These are phyloP conservation scores for Coniosporium uncinatum DNA, from an alignment of 2,329 filamentous ascomycete species.

Conservation along the genomic window DNA sequence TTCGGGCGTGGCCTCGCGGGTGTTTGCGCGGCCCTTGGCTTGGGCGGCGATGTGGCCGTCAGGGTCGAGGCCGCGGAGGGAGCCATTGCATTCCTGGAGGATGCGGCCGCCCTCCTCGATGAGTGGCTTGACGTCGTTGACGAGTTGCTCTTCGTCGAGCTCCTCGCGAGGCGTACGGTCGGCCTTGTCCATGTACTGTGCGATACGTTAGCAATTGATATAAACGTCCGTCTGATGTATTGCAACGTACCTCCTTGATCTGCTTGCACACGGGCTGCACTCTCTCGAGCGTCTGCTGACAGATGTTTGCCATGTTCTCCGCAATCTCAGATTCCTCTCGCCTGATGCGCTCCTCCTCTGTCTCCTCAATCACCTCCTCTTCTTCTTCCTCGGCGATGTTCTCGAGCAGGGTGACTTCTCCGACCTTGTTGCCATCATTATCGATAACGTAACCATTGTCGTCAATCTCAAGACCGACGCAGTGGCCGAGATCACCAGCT, in stretches of 20 bases:
- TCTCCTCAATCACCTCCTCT: constrained; percentile 49
- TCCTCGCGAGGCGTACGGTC: constrained; percentile 81
- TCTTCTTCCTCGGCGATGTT: constrained; percentile 56
- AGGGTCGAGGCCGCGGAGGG: constrained; percentile 83
- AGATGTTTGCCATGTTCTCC: constrained; percentile 64
- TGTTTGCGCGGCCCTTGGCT: constrained; percentile 74
- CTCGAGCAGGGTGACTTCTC: constrained; percentile 55
- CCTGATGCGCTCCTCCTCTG: constrained; percentile 33
- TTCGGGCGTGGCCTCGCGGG: constrained; percentile 73
- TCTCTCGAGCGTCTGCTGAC: constrained; percentile 76
- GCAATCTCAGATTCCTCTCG: constrained; percentile 72
- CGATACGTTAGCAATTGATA: constrained; percentile 15
- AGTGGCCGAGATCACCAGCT: constrained; percentile 44
- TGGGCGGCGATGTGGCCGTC: constrained; percentile 81
- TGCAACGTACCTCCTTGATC: constrained; percentile 66
- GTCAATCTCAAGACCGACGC: constrained; percentile 44
- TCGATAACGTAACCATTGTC: constrained; percentile 46
- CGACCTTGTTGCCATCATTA: constrained; percentile 56
- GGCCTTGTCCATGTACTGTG: constrained; percentile 69
- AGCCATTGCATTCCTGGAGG: constrained; percentile 79
- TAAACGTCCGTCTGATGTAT: background rate
- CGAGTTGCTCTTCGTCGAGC: constrained; percentile 84
- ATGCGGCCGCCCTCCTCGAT: constrained; percentile 83
- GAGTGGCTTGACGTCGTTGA: constrained; percentile 79
- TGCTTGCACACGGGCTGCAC: constrained; percentile 81